Conservation (phyloP, 768 basidiomycete genomes). For the Trametes maxima region DNA sequence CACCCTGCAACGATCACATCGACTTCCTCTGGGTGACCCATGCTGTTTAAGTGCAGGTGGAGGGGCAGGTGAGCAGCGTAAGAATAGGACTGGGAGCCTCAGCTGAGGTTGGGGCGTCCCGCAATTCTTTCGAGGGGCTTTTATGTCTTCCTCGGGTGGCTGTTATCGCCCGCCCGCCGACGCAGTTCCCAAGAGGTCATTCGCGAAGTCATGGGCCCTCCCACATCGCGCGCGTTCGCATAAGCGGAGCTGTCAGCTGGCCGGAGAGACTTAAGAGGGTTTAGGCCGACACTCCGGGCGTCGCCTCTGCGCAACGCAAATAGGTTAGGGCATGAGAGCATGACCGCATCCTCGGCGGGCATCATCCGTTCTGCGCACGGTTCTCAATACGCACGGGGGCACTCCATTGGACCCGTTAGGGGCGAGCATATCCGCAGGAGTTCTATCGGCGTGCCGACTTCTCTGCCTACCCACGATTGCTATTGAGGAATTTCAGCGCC, state of each 20-base stretch:
- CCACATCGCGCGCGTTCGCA: conserved; percentile 16
- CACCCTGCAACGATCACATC: conserved; percentile 69
- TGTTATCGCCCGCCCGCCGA: conserved; percentile 18
- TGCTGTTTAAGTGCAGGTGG: conserved; percentile 21
- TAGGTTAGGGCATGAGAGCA: conserved; percentile 19
- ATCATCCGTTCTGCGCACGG: not conserved
- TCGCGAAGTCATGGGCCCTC: conserved; percentile 29
- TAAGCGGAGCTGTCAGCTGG: conserved; percentile 25
- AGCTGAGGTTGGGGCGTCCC: conserved; percentile 16
- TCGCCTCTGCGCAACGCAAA: conserved; percentile 11
- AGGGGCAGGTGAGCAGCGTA: conserved; percentile 22
- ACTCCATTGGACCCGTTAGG: conserved; percentile 9
- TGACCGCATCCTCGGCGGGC: conserved; percentile 9
- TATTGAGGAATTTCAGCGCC: not conserved
- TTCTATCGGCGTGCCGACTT: conserved; percentile 15
- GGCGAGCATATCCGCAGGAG: conserved; percentile 1
- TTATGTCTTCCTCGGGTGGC: conserved; percentile 12
- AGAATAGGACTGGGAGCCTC: conserved; percentile 25
- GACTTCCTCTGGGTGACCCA: conserved; percentile 67
- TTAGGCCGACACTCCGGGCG: conserved; percentile 16
- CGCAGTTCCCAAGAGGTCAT: conserved; percentile 18
- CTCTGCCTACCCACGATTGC: conserved; percentile 12
- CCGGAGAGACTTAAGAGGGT: conserved; percentile 19
- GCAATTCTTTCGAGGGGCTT: conserved; percentile 21
- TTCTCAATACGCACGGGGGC: conserved; percentile 4